phyloP scores from a whole-genome alignment of 192 early-diverging fungal species.

The Linnemannia exigua region DNA sequence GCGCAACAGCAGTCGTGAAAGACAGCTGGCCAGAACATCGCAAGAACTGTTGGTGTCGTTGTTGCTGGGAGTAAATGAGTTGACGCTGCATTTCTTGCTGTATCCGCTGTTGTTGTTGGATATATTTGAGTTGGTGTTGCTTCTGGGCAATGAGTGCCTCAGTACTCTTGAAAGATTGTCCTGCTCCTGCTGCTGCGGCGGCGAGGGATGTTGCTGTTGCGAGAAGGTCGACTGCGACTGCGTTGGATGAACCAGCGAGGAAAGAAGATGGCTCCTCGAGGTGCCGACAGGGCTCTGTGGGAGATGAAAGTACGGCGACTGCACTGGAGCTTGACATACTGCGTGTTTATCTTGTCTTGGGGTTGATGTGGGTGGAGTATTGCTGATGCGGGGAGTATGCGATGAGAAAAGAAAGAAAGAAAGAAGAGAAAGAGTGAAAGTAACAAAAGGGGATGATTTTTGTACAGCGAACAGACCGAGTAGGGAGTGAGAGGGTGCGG shows the following conservation, averaged over 20 bases:
- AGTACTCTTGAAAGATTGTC: neutral
- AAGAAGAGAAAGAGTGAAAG: neutral
- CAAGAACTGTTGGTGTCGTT: neutral
- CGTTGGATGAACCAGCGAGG: neutral
- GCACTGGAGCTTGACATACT: neutral
- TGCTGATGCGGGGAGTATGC: neutral
- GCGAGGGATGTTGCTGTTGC: neutral
- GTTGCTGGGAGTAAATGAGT: conserved; percentile 7
- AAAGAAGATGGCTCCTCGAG: neutral
- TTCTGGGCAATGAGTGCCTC: neutral
- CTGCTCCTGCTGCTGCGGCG: no score
- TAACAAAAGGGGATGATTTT: no score
- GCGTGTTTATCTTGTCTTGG: neutral
- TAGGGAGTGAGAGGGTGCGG: neutral
- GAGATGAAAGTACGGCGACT: neutral
- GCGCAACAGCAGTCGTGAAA: neutral
- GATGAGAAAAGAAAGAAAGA: neutral
- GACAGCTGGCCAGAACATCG: neutral
- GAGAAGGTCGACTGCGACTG: neutral
- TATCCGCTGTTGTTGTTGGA: neutral
- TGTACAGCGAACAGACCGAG: neutral
- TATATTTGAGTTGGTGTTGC: conserved; percentile 8
- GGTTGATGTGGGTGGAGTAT: neutral
- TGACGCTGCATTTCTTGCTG: conserved; percentile 22
- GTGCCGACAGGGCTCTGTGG: neutral